Conservation (phyloP, 495 filamentous ascomycete species). For the Penicillium lividum region DNA sequence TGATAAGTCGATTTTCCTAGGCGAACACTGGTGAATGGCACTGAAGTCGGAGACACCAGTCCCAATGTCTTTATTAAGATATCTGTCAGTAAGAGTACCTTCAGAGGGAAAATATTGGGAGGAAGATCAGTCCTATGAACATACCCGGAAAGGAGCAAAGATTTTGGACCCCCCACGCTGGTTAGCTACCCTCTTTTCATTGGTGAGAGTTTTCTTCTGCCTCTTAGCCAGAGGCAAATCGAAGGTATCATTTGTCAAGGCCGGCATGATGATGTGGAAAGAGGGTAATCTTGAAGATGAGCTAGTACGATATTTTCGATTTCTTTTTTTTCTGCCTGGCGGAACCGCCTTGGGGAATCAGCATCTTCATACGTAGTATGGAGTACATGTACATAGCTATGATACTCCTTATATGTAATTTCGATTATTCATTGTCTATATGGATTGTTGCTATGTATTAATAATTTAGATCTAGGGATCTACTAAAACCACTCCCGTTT, state of each 20-base stretch:
- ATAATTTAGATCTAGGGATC: too few relatives aligned
- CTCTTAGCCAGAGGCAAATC: slow-evolving; percentile 64
- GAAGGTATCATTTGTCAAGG: slow-evolving; percentile 43
- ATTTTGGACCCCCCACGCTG: slow-evolving; percentile 61
- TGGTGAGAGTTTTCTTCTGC: slow-evolving; percentile 54
- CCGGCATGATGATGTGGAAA: slow-evolving; percentile 38
- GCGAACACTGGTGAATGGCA: slow-evolving; percentile 85
- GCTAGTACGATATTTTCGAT: background rate
- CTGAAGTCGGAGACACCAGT: slow-evolving; percentile 82
- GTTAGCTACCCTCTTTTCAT: slow-evolving; percentile 20
- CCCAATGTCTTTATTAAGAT: slow-evolving; percentile 70
- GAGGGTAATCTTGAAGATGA: background rate
- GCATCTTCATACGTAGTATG: background rate
- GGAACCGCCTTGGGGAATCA: background rate
- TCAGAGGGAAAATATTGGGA: background rate
- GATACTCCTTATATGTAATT: too few relatives aligned
- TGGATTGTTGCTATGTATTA: too few relatives aligned
- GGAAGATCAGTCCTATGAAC: slow-evolving; percentile 26
- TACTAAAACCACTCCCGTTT: too few relatives aligned
- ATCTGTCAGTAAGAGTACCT: slow-evolving; percentile 8
- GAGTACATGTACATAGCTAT: too few relatives aligned
- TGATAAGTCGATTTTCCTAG: slow-evolving; percentile 94
- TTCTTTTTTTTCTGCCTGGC: background rate
- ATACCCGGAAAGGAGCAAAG: slow-evolving; percentile 88
- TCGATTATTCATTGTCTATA: too few relatives aligned